Conservation (phyloP, 1,284 basidiomycete species). For the Volvariella surrecta region DNA sequence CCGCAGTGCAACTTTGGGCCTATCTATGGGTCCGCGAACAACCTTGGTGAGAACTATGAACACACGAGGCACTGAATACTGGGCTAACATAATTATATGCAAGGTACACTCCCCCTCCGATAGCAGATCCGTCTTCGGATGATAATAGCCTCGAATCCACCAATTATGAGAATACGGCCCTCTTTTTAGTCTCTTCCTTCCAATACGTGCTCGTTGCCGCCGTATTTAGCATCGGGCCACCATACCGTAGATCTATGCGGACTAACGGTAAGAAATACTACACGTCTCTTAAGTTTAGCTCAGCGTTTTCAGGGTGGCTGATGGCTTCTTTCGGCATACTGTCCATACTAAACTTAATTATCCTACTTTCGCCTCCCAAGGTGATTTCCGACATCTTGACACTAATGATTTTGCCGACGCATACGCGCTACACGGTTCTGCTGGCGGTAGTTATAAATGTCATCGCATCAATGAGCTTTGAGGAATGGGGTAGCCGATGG, state of each 20-base stretch:
- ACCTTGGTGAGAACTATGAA: constrained; percentile 52
- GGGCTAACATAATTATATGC: constrained; percentile 6
- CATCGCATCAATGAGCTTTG: constrained; percentile 67
- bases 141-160: constrained; percentile 79
- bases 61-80: not conserved
- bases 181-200: constrained; percentile 96
- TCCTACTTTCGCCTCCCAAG: constrained; percentile 65
- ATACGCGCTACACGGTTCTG: constrained; percentile 67
- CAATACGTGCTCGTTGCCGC: constrained; percentile 97
- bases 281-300: constrained; percentile 1
- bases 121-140: constrained; percentile 42
- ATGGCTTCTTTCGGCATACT: constrained; percentile 67
- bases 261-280: constrained; percentile 68
- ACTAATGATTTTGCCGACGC: constrained; percentile 68
- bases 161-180: constrained; percentile 89
- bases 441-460: constrained; percentile 72
- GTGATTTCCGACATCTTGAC: constrained; percentile 63
- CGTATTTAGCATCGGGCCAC: constrained; percentile 96
- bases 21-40: constrained; percentile 87
- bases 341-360: constrained; percentile 64
- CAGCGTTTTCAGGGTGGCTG: constrained; percentile 51
- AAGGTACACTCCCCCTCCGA: constrained; percentile 58
- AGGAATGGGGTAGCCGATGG: constrained; percentile 64
- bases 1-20: constrained; percentile 77
- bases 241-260: constrained; percentile 92